Conservation (phyloP, 2,329 filamentous ascomycete genomes). For the Diaporthe helianthi region DNA sequence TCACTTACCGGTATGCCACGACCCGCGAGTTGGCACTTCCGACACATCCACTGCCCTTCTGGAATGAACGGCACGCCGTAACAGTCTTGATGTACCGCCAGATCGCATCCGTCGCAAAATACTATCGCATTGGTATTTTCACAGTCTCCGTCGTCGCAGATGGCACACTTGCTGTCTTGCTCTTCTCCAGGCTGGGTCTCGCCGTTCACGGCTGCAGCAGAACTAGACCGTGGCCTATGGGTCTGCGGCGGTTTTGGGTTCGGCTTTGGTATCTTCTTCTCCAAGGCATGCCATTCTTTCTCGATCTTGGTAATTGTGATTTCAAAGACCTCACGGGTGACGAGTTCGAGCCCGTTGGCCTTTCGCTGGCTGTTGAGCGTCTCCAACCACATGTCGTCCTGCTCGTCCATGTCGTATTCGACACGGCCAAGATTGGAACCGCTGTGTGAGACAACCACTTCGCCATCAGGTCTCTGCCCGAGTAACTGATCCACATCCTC, state of each 20-base stretch:
- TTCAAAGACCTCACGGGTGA: conserved; percentile 94
- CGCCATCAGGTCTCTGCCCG: conserved; percentile 62
- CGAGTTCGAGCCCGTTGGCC: conserved; percentile 75
- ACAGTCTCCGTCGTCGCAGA: conserved; percentile 98
- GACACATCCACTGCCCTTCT: conserved; percentile 96
- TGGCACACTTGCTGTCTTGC: conserved; percentile 95
- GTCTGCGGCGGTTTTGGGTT: conserved; percentile 97
- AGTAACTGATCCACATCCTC: conserved; percentile 62
- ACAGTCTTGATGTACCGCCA: conserved; percentile 98
- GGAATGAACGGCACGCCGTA: conserved; percentile 99
- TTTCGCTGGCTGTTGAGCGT: conserved; percentile 80
- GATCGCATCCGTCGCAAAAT: conserved; percentile 96
- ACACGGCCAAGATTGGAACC: conserved; percentile 75
- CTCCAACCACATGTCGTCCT: conserved; percentile 96
- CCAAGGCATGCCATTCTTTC: conserved; percentile 96
- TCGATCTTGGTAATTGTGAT: conserved; percentile 99
- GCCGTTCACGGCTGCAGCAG: conserved; percentile 92
- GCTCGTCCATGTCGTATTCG: conserved; percentile 99
- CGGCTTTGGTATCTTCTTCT: conserved; percentile 95
- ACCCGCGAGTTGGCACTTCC: conserved; percentile 95
- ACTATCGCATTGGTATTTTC: conserved; percentile 99
- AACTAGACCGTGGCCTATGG: conserved; percentile 89
- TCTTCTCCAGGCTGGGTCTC: conserved; percentile 89
- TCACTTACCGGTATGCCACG: conserved; percentile 79
- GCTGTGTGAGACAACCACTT: conserved; percentile 51